Conservation (phyloP, 73 alveolate species). For the Breviolum minutum region DNA sequence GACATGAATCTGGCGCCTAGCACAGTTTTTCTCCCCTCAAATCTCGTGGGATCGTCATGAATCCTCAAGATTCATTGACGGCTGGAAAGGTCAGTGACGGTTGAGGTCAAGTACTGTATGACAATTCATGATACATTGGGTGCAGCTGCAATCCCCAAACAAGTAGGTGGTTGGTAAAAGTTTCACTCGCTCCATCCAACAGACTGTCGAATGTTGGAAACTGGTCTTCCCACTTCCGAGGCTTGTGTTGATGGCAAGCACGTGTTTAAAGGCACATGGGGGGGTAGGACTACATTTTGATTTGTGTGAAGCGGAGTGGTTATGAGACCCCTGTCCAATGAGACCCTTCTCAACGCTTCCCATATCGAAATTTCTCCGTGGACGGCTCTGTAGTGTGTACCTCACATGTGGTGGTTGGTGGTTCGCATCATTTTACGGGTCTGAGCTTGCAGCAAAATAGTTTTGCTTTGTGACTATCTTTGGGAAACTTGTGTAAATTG, state of each 20-base stretch:
- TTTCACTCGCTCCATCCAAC: too few relatives aligned
- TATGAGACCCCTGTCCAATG: neutral
- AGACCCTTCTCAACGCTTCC: neutral
- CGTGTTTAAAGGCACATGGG: constrained; percentile 10
- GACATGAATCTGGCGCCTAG: neutral
- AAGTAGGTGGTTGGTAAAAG: too few relatives aligned
- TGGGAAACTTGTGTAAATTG: neutral
- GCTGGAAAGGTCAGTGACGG: neutral
- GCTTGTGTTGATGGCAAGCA: constrained; percentile 26
- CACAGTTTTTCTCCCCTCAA: neutral
- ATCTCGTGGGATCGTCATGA: neutral
- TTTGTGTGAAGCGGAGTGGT: neutral
- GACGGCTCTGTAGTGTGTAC: neutral
- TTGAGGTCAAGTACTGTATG: too few relatives aligned
- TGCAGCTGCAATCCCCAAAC: too few relatives aligned
- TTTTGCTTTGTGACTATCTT: neutral
- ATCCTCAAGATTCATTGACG: neutral
- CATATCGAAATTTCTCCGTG: neutral
- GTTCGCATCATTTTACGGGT: neutral
- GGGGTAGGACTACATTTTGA: too few relatives aligned
- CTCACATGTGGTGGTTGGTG: neutral
- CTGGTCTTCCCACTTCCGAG: neutral
- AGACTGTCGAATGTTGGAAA: neutral
- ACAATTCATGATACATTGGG: neutral
- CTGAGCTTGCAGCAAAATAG: neutral